phyloP scores from a whole-genome alignment of 352 stramenopile genomes.

The Phytophthora vignae region DNA sequence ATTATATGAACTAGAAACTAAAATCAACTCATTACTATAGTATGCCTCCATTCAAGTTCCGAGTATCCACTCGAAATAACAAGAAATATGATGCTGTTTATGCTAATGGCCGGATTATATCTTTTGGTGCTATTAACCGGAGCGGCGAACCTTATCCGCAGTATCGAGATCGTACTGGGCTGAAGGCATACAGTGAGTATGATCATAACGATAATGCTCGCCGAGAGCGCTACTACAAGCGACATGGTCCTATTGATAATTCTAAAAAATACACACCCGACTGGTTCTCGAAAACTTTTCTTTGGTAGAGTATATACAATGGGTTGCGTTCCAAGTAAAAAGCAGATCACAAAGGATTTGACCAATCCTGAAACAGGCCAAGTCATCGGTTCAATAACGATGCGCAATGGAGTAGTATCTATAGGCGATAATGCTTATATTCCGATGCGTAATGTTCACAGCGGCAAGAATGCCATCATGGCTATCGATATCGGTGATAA shows the following conservation, averaged over 20 bases:
- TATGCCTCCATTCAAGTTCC: neutral
- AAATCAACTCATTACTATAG: neutral
- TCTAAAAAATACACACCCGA: neutral
- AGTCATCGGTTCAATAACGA: neutral
- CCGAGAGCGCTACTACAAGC: neutral
- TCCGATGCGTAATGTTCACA: neutral
- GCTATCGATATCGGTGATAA: neutral
- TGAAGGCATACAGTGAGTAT: neutral
- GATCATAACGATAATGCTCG: neutral
- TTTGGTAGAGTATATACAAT: too few relatives aligned
- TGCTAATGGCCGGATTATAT: constrained; percentile 13
- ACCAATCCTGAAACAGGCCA: neutral
- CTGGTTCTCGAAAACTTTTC: too few relatives aligned
- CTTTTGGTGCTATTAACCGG: constrained; percentile 19
- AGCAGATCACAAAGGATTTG: neutral
- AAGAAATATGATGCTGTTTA: constrained; percentile 18
- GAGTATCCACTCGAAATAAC: neutral
- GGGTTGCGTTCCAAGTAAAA: neutral
- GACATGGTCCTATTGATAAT: too few relatives aligned
- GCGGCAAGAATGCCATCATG: neutral
- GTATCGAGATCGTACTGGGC: constrained; percentile 2
- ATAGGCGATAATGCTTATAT: neutral
- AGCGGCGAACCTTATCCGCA: constrained; percentile 14
- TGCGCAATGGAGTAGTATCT: neutral
- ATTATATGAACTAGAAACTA: neutral